phyloP scores from a whole-genome alignment of 2,329 filamentous ascomycete genomes.

The Graphilbum fragrans region DNA sequence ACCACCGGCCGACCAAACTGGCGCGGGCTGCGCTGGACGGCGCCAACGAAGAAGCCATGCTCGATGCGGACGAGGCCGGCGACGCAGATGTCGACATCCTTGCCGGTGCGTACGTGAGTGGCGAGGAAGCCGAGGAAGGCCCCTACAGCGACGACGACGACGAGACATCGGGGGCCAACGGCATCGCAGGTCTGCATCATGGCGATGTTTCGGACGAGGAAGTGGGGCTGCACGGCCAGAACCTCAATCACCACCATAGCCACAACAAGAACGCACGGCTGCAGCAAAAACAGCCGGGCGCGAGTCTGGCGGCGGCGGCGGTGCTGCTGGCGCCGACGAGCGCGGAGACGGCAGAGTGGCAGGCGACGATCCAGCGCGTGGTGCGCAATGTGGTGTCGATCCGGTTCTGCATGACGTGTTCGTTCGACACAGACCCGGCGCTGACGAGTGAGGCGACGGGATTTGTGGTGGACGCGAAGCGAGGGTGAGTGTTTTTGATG shows the following conservation, averaged over 20 bases:
- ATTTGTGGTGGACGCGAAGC: constrained; percentile 91
- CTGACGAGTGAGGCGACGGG: constrained; percentile 92
- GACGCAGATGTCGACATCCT: background rate
- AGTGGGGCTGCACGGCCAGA: constrained; percentile 9
- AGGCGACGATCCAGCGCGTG: constrained; percentile 86
- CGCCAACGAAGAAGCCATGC: background rate
- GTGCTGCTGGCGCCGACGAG: constrained; percentile 13
- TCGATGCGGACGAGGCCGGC: background rate
- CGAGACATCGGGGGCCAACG: constrained; percentile 8
- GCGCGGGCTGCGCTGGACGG: constrained; percentile 10
- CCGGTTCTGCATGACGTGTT: constrained; percentile 94
- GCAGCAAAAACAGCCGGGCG: background rate
- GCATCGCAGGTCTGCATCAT: too few relatives aligned
- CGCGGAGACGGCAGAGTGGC: constrained; percentile 48
- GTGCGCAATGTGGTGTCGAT: constrained; percentile 97
- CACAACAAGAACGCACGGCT: constrained; percentile 2
- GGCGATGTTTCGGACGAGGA: too few relatives aligned
- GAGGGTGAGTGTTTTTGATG: constrained; percentile 45
- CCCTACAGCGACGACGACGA: constrained; percentile 13
- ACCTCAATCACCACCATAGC: too few relatives aligned
- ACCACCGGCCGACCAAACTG: constrained; percentile 14
- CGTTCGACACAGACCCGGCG: constrained; percentile 94
- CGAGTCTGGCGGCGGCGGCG: constrained; percentile 1
- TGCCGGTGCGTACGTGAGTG: background rate
- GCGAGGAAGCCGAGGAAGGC: constrained; percentile 1